Percentiles rank a stretch among this genome's conserved stretches.
These are phyloP conservation scores for Rhynchosporium agropyri DNA, from an alignment of 2,329 filamentous ascomycete genomes.

Conservation along the genomic window DNA sequence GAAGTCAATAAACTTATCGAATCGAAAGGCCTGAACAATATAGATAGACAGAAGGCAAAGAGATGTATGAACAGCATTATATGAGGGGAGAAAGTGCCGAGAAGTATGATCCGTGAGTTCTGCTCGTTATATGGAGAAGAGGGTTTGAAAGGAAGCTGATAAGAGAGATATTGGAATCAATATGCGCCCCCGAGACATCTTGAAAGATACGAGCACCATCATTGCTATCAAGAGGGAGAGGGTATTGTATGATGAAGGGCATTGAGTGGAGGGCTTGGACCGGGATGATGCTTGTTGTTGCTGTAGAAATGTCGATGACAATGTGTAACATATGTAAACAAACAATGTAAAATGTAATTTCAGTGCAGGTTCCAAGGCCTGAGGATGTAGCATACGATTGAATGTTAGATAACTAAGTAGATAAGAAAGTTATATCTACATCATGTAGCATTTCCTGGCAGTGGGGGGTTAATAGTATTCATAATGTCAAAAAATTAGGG, in stretches of 20 bases:
- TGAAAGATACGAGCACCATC: constrained; percentile 7
- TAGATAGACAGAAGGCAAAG: constrained; percentile 61
- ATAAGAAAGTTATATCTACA: no score
- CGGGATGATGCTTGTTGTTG: not conserved
- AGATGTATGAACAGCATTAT: constrained; percentile 67
- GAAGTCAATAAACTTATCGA: constrained; percentile 78
- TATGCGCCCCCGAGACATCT: constrained; percentile 40
- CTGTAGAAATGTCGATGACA: no score
- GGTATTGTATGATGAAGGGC: not conserved
- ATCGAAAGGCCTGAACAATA: constrained; percentile 65
- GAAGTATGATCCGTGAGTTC: constrained; percentile 58
- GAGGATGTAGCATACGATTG: no score
- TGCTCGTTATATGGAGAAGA: no score
- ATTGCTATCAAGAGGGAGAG: constrained; percentile 4
- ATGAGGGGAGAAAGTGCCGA: constrained; percentile 49
- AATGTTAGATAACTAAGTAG: no score
- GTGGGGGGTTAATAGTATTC: no score
- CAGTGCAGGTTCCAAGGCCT: no score
- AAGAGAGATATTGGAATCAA: constrained; percentile 31
- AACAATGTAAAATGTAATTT: no score
- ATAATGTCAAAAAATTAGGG: no score
- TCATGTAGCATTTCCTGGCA: no score
- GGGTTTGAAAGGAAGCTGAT: not conserved
- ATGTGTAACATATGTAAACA: no score
- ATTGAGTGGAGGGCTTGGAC: not conserved